phyloP scores from a whole-genome alignment of 2,329 filamentous ascomycete species.

The Nemania sp. region DNA sequence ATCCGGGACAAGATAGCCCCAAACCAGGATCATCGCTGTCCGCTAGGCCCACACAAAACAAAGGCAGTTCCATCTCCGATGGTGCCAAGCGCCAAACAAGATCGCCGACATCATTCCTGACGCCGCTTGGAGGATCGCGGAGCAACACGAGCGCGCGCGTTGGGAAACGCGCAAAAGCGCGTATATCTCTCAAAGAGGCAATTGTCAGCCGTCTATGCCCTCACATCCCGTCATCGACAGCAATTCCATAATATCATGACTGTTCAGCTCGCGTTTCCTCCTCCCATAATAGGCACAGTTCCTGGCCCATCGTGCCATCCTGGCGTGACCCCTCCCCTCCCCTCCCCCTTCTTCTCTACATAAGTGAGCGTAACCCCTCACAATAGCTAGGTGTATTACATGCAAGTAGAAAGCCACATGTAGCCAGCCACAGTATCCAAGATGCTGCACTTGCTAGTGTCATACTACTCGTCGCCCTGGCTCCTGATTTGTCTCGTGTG shows the following conservation, averaged over 20 bases:
- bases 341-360: background rate
- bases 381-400: background rate
- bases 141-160: constrained; percentile 8
- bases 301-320: constrained; percentile 10
- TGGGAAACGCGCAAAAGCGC: constrained; percentile 11
- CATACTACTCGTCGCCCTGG: background rate
- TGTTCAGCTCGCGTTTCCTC: constrained; percentile 24
- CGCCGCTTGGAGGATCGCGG: constrained; percentile 16
- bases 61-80: constrained; percentile 22
- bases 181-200: constrained; percentile 17
- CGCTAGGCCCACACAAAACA: constrained; percentile 14
- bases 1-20: background rate
- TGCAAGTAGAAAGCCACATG: too few relatives aligned
- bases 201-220: constrained; percentile 15
- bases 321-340: background rate
- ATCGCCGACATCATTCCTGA: constrained; percentile 4
- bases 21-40: constrained; percentile 28
- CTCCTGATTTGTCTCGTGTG: constrained; percentile 13
- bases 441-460: background rate
- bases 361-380: constrained; percentile 20
- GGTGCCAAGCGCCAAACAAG: constrained; percentile 16
- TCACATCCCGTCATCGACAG: background rate
- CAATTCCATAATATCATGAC: constrained; percentile 20
- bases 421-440: background rate
- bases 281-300: constrained; percentile 29